A percentile compares a stretch with the other conserved stretches of the same genome.
Conservation (phyloP, 2,329 filamentous ascomycete genomes). For the Botrytis squamosa region DNA sequence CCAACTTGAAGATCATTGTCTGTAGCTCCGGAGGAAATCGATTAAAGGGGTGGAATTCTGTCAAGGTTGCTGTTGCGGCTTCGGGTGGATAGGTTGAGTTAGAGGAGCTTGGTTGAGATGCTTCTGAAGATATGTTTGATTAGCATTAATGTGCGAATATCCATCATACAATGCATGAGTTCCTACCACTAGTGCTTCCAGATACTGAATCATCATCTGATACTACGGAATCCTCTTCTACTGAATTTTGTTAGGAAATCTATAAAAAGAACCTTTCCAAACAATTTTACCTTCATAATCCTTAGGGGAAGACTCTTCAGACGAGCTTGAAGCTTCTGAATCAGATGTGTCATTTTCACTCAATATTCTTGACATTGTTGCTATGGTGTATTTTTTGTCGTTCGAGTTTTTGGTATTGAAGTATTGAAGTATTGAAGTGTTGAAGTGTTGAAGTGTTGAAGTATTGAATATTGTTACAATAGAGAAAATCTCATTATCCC, state of each 20-base stretch:
- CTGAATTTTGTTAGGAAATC: not conserved
- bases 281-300: not conserved
- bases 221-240: not conserved
- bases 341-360: not conserved
- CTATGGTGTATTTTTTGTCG: not conserved
- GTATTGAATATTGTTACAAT: not conserved
- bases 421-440: not conserved
- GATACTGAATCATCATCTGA: not conserved
- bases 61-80: not conserved
- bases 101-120: not conserved
- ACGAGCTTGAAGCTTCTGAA: not conserved
- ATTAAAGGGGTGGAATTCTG: not conserved
- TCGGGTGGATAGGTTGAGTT: not conserved
- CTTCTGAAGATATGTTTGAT: not conserved
- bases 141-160: not conserved
- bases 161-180: not conserved
- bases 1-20: not conserved
- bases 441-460: not conserved
- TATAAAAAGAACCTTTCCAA: accelerated
- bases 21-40: not conserved
- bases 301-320: not conserved
- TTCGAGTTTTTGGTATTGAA: not conserved
- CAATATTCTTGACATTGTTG: not conserved
- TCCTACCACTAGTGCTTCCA: not conserved
- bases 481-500: not conserved